Base-by-base conservation (phyloP, 257 asterid species). In the Marsdenia floribunda region DNA sequence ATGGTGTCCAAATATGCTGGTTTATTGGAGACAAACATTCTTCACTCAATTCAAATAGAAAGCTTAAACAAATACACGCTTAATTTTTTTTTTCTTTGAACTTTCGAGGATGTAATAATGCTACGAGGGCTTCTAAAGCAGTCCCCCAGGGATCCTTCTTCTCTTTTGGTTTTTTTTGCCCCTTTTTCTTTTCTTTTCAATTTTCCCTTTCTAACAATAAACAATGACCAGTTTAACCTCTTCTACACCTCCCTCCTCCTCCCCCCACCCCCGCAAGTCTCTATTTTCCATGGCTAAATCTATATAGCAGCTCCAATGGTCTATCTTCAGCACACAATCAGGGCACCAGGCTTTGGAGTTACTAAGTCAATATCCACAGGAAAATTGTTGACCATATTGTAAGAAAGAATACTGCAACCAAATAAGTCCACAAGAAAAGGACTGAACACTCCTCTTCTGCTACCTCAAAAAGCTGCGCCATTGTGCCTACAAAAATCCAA, bases 361-460 rank as follows among this genome's bases (percentile, higher is more conserved):
- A 44, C 2, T 44, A 44, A 44, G 6, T 11, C 77, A 94, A 75
- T 79, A 92, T 83, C 97, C 97, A 95, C 98, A 95, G 88, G 93
- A 87, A 95, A 26, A 95, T 75, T 21, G 93, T 85, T 18, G 98
- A 95, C 99, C 99, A 95, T 1, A 82, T 82, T 8, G 99, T 90
- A 73, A 95, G 89, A 33, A 96, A 86, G 58, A 90, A 37, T 8
- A 91, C 93, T 35, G 98, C 96, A 63, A 82, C 86, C 46, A 92
- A 46, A 80, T 95, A 95, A 11, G 96, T 90, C 99, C 99, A 95
- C 8, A 95, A 82, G 78, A 92, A 80, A 37, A 95, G 80, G 70
- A 95, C 86, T 2, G 99, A 87, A 76, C 97, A 90, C 77, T 95
- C 99, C 61, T 89, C 97, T 80, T 95, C 91, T 35, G 96, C 99